Conservation (phyloP, 768 basidiomycete genomes). For the Mycena polygramma region DNA sequence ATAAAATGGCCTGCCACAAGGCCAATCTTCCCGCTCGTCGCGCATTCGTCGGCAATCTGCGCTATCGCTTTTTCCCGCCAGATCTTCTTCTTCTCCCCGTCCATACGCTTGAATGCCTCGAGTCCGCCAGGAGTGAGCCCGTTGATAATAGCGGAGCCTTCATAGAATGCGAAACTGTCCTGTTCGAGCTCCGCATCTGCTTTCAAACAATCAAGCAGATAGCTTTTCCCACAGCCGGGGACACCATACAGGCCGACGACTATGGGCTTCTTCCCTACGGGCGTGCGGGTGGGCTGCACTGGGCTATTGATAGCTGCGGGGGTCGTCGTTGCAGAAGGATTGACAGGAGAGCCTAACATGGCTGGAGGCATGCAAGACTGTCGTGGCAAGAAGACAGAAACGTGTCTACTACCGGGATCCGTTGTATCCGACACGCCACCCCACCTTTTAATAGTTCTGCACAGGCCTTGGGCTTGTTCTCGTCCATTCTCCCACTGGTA, state of each 20-base stretch:
- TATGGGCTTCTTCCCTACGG: background rate
- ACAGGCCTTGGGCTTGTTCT: too few relatives aligned
- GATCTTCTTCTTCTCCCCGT: slow-evolving; percentile 28
- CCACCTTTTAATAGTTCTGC: too few relatives aligned
- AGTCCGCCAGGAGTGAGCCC: slow-evolving; percentile 41
- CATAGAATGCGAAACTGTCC: slow-evolving; percentile 35
- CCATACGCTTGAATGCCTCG: slow-evolving; percentile 38
- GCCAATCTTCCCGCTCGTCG: slow-evolving; percentile 35
- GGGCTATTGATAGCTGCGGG: background rate
- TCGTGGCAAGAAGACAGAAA: background rate
- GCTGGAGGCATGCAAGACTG: background rate
- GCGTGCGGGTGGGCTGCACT: background rate
- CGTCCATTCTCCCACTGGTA: too few relatives aligned
- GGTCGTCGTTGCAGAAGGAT: slow-evolving; percentile 1
- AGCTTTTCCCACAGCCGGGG: slow-evolving; percentile 6
- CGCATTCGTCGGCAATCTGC: slow-evolving; percentile 35
- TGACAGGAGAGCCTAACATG: background rate
- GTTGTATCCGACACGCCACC: too few relatives aligned
- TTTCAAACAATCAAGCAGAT: slow-evolving; percentile 31
- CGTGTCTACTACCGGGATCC: too few relatives aligned
- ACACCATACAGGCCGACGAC: slow-evolving; percentile 5
- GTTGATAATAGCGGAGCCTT: slow-evolving; percentile 40
- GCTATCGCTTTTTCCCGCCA: slow-evolving; percentile 38
- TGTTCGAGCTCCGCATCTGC: slow-evolving; percentile 29
- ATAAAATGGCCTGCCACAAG: slow-evolving; percentile 41